Percentiles rank a stretch among this genome's conserved stretches.
Evolutionary conservation across 2,329 filamentous ascomycete genomes (phyloP).

Genomic region (Cercospora brassicicola): DNA sequence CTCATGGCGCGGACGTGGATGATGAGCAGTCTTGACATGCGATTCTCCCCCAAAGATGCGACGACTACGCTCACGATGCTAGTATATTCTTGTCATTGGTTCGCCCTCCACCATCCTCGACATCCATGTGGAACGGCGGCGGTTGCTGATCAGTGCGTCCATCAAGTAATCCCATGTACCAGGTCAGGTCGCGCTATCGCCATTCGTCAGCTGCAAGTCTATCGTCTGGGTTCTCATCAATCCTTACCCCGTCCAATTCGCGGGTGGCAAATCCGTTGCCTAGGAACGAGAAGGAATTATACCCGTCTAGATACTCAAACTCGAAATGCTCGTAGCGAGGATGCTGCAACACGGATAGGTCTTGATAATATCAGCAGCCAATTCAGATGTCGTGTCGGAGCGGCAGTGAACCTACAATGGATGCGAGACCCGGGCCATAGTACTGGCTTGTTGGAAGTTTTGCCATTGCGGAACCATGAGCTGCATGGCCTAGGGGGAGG

Average conservation of each 20-base stretch:
- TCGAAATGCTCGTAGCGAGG: neutral
- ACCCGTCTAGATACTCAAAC: neutral
- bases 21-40: no score
- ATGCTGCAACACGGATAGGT: neutral
- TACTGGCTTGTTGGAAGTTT: neutral
- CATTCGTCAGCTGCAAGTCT: neutral
- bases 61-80: no score
- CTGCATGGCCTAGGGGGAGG: neutral
- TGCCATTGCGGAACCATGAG: neutral
- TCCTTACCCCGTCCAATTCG: neutral
- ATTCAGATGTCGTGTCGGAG: neutral
- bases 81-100: no score
- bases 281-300: neutral
- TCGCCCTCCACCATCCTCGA: neutral
- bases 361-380: neutral
- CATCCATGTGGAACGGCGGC: neutral
- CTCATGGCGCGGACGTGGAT: no score
- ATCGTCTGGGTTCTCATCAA: no score
- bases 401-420: neutral
- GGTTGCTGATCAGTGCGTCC: neutral
- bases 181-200: neutral
- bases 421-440: neutral
- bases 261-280: neutral
- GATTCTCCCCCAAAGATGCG: no score
- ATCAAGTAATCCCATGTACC: neutral